A percentile compares a stretch with the other conserved stretches of the same genome.
Conservation (phyloP, 345 rosid genomes). For the sweet orange (Citrus sinensis) region DNA sequence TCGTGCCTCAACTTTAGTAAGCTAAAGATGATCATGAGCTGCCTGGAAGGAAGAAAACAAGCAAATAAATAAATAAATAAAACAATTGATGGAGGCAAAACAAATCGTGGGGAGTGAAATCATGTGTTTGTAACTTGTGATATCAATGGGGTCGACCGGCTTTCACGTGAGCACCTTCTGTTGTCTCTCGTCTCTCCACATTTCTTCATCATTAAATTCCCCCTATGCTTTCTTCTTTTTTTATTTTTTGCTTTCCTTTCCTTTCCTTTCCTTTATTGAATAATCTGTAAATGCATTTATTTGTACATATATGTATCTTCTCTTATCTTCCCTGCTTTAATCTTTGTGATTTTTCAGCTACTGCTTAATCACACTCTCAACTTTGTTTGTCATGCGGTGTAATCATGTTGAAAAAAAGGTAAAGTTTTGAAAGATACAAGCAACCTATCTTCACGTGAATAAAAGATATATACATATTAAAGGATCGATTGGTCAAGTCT, state of each 20-base stretch:
- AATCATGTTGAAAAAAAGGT: constrained; percentile 8
- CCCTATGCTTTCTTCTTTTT: not conserved
- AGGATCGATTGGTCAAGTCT: not conserved
- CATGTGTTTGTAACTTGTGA: not conserved
- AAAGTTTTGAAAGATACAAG: constrained; percentile 4
- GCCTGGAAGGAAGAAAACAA: not conserved
- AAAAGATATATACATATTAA: not conserved
- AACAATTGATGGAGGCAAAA: not conserved
- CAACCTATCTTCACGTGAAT: constrained; percentile 31
- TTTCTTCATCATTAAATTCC: constrained; percentile 8
- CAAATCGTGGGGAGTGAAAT: constrained; percentile 1
- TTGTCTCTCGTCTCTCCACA: constrained; percentile 35
- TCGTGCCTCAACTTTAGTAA: not conserved
- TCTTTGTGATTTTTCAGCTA: not conserved
- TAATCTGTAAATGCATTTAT: too few relatives aligned
- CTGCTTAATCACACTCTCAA: constrained; percentile 16
- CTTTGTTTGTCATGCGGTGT: constrained; percentile 16
- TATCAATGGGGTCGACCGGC: constrained; percentile 33
- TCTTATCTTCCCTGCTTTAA: not conserved
- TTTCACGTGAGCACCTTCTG: constrained; percentile 49
- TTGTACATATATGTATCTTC: not conserved
- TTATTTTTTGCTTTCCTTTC: too few relatives aligned
- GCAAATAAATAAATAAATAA: not conserved
- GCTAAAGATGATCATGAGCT: not conserved
- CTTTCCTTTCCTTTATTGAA: not conserved